Evolutionary conservation across 2,329 filamentous ascomycete genomes (phyloP).

Genomic region (Fusarium cicatricum): DNA sequence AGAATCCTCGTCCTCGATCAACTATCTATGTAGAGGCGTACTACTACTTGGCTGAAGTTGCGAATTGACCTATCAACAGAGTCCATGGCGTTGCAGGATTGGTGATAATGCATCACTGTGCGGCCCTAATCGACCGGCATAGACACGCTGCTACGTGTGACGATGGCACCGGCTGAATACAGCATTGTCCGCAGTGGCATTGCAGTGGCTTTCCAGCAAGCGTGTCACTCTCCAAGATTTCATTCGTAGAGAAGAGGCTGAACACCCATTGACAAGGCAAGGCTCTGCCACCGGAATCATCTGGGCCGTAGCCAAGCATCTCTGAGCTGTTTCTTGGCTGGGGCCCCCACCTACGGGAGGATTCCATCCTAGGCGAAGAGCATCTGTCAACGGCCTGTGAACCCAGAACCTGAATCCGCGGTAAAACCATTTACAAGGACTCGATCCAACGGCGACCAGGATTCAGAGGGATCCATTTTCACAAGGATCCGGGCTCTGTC

Average conservation of each 20-base stretch:
- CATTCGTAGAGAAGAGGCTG: not conserved
- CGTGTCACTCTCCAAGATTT: not conserved
- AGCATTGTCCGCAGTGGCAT: constrained; percentile 28
- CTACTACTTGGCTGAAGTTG: not conserved
- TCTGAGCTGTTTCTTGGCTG: not conserved
- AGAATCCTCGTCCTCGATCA: constrained; percentile 10
- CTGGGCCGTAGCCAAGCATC: constrained; percentile 4
- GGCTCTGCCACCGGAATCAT: too few relatives aligned
- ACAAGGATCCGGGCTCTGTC: constrained; percentile 16
- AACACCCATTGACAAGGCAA: constrained; percentile 5
- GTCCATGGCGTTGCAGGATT: constrained; percentile 21
- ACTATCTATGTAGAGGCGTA: constrained; percentile 9
- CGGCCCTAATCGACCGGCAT: constrained; percentile 10
- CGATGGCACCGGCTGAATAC: constrained; percentile 35
- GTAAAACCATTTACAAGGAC: constrained; percentile 4
- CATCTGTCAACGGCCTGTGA: not conserved
- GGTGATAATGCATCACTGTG: constrained; percentile 18
- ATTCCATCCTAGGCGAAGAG: too few relatives aligned
- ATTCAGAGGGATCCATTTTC: constrained; percentile 11
- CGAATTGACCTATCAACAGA: constrained; percentile 32
- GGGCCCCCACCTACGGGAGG: too few relatives aligned
- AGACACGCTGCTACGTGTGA: constrained; percentile 36
- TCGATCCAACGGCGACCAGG: not conserved
- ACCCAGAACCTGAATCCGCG: not conserved
- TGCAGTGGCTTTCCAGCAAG: too few relatives aligned